A percentile compares a stretch with the other conserved stretches of the same genome.
Evolutionary conservation across 108 stramenopile genomes (phyloP).

Genomic region (Seminavis robusta): DNA sequence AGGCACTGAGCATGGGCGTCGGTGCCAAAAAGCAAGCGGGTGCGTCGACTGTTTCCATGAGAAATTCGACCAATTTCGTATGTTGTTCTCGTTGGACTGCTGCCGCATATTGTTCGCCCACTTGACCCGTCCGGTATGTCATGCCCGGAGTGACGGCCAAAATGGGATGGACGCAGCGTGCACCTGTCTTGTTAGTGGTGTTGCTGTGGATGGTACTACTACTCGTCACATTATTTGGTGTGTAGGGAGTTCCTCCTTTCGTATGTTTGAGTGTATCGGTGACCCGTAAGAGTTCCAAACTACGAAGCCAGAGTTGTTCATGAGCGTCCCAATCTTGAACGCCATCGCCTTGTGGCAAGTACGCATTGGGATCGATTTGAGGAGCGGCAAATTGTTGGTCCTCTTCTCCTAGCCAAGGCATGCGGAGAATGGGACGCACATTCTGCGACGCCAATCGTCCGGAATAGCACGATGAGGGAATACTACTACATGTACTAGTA

Average conservation of each 20-base stretch:
- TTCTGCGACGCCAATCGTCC: neutral
- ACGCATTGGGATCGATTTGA: conserved; percentile 34
- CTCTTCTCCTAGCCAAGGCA: neutral
- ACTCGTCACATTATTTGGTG: conserved; percentile 5
- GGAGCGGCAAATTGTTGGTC: neutral
- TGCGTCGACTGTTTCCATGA: conserved; percentile 74
- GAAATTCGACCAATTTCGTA: conserved; percentile 50
- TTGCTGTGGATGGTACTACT: neutral
- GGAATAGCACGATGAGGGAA: neutral
- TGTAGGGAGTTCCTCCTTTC: conserved; percentile 37
- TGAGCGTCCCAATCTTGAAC: conserved; percentile 71
- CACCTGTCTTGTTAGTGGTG: no score
- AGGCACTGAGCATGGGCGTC: conserved; percentile 76
- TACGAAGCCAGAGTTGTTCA: conserved; percentile 60
- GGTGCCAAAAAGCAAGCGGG: conserved; percentile 74
- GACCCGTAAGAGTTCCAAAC: conserved; percentile 54
- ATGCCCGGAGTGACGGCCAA: conserved; percentile 42
- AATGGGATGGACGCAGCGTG: conserved; percentile 48
- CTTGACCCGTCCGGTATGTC: conserved; percentile 2
- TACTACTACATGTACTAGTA: neutral
- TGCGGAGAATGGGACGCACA: neutral
- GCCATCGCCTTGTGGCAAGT: conserved; percentile 45
- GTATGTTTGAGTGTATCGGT: conserved; percentile 68
- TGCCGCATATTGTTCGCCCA: conserved; percentile 15
- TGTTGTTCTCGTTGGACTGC: conserved; percentile 42